phyloP scores from a whole-genome alignment of 2,329 filamentous ascomycete species.

The Hypoxylon sp. region DNA sequence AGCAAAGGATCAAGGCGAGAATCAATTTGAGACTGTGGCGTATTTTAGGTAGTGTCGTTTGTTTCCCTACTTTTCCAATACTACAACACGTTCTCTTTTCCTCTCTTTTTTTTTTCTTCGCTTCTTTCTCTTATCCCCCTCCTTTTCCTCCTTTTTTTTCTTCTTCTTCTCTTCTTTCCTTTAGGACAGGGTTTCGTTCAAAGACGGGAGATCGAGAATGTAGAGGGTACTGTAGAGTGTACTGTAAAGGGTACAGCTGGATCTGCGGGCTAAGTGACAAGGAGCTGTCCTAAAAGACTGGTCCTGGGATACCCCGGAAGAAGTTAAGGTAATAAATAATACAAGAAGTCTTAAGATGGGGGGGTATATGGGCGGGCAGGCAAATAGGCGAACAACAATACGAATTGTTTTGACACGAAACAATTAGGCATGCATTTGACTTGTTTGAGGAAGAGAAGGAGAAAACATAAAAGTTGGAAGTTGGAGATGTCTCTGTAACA shows the following conservation, averaged over 20 bases:
- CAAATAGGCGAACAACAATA: no score
- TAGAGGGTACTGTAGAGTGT: no score
- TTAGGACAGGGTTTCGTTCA: slow-evolving; percentile 10
- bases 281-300: slow-evolving; percentile 10
- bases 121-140: slow-evolving; percentile 21
- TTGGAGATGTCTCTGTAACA: no score
- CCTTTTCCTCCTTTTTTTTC: slow-evolving; percentile 6
- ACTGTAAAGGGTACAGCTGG: no score
- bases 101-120: slow-evolving; percentile 10
- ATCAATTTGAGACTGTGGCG: slow-evolving; percentile 32
- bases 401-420: no score
- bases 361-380: no score
- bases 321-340: slow-evolving; percentile 5
- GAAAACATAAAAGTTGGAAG: slow-evolving; percentile 8
- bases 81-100: slow-evolving; percentile 16
- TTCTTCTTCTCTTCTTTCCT: slow-evolving; percentile 2
- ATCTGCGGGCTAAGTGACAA: slow-evolving; percentile 22
- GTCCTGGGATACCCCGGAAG: slow-evolving; percentile 17
- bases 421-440: no score
- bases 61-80: slow-evolving; percentile 17
- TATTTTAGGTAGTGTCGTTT: slow-evolving; percentile 24
- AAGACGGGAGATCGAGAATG: slow-evolving; percentile 12
- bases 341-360: slow-evolving; percentile 8
- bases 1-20: slow-evolving; percentile 18
- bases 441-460: not conserved